Evolutionary conservation across 2,329 filamentous ascomycete species (phyloP).

Genomic region (Plectosphaerella cucumerina): DNA sequence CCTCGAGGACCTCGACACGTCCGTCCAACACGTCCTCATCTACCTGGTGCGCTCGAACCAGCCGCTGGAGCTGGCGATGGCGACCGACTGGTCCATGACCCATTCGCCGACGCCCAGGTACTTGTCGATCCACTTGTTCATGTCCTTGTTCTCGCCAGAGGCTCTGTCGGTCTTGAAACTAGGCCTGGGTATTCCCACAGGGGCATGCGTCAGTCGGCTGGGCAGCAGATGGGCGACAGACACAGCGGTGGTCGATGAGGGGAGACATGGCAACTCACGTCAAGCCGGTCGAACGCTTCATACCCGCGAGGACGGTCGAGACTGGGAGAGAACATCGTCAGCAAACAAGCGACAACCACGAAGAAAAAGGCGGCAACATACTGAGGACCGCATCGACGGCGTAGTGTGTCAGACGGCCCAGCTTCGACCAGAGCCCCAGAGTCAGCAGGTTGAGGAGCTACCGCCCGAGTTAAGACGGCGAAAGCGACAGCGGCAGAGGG

Average conservation of each 20-base stretch:
- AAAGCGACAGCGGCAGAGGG: constrained; percentile 5
- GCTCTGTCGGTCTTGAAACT: constrained; percentile 88
- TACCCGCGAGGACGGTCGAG: constrained; percentile 92
- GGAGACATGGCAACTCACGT: constrained; percentile 64
- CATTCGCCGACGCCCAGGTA: constrained; percentile 95
- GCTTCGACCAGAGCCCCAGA: constrained; percentile 69
- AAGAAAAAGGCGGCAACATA: constrained; percentile 40
- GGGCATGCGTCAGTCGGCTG: constrained; percentile 38
- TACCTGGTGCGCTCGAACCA: constrained; percentile 90
- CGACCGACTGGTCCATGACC: constrained; percentile 97
- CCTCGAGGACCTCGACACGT: not conserved
- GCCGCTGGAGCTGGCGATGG: constrained; percentile 79
- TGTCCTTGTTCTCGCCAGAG: constrained; percentile 71
- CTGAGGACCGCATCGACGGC: constrained; percentile 92
- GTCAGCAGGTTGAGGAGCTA: constrained; percentile 65
- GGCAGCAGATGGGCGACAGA: not conserved
- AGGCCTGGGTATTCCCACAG: constrained; percentile 46
- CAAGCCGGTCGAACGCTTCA: constrained; percentile 94
- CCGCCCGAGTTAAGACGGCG: constrained; percentile 34
- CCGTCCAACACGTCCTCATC: not conserved
- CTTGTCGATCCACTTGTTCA: constrained; percentile 85
- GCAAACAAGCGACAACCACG: constrained; percentile 1
- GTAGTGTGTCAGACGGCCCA: constrained; percentile 91
- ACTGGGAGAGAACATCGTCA: constrained; percentile 44
- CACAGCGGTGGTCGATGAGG: not conserved